Conservation (phyloP, 495 filamentous ascomycete species). For the Penicillium diatomitis region DNA sequence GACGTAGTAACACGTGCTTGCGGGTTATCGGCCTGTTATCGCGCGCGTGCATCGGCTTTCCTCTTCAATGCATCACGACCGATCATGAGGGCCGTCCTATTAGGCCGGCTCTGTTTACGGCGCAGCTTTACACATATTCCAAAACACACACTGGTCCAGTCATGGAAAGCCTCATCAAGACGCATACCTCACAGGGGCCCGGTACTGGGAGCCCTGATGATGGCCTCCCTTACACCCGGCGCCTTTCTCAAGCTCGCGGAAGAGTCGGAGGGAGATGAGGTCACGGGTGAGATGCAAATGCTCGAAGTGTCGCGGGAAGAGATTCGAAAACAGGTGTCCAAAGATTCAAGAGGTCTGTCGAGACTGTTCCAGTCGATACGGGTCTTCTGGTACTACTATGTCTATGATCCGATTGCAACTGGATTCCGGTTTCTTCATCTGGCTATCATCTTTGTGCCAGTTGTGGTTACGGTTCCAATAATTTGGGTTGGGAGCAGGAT, state of each 20-base stretch:
- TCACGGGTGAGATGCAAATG: slow-evolving; percentile 77
- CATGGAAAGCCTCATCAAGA: slow-evolving; percentile 21
- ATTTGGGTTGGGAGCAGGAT: slow-evolving; percentile 66
- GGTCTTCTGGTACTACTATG: slow-evolving; percentile 57
- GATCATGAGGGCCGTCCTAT: slow-evolving; percentile 48
- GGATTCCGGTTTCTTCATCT: slow-evolving; percentile 79
- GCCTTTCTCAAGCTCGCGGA: slow-evolving; percentile 70
- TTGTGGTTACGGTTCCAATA: slow-evolving; percentile 67
- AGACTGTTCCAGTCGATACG: slow-evolving; percentile 45
- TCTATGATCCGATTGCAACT: slow-evolving; percentile 83
- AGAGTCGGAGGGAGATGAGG: slow-evolving; percentile 49
- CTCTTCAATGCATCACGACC: slow-evolving; percentile 5
- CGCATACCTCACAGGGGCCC: slow-evolving; percentile 20
- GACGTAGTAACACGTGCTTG: slow-evolving; percentile 16
- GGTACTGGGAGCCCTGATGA: slow-evolving; percentile 29
- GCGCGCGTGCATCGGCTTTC: slow-evolving; percentile 1
- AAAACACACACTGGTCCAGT: slow-evolving; percentile 9
- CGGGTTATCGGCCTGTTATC: slow-evolving; percentile 9
- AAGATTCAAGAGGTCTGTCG: slow-evolving; percentile 47
- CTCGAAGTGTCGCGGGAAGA: slow-evolving; percentile 70
- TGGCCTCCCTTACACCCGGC: slow-evolving; percentile 48
- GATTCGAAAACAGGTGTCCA: slow-evolving; percentile 54
- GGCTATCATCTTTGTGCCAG: slow-evolving; percentile 81
- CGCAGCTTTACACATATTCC: slow-evolving; percentile 17
- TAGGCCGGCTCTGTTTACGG: slow-evolving; percentile 46